Evolutionary conservation across 2,329 filamentous ascomycete species (phyloP).

Genomic region (Pleomassaria siparia): DNA sequence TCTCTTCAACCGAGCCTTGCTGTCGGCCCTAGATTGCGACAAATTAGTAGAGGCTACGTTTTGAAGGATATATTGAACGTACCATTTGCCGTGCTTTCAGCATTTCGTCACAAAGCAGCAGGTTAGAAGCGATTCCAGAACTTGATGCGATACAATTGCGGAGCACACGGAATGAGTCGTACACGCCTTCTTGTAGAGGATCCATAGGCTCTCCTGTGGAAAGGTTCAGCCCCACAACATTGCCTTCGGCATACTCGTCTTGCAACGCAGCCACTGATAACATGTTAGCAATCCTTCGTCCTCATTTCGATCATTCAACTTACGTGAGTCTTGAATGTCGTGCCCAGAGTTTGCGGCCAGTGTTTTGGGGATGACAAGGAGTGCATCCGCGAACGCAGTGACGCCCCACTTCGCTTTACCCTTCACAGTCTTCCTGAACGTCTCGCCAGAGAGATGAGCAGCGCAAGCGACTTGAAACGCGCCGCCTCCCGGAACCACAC

Average conservation of each 20-base stretch:
- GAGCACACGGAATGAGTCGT: constrained; percentile 92
- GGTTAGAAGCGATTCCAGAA: constrained; percentile 91
- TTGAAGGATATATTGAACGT: constrained; percentile 5
- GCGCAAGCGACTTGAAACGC: constrained; percentile 96
- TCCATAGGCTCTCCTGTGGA: constrained; percentile 92
- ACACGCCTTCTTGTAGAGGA: constrained; percentile 87
- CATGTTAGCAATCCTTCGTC: constrained; percentile 14
- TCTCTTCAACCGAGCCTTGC: constrained; percentile 19
- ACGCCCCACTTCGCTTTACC: constrained; percentile 98
- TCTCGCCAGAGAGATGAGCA: constrained; percentile 80
- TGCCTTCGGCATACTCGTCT: constrained; percentile 82
- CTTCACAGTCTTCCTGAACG: constrained; percentile 87
- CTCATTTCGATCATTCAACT: constrained; percentile 47
- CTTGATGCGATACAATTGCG: constrained; percentile 93
- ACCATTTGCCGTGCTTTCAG: constrained; percentile 97
- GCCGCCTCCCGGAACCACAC: constrained; percentile 90
- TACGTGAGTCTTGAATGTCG: constrained; percentile 92
- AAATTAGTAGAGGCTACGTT: not conserved
- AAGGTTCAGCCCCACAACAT: constrained; percentile 83
- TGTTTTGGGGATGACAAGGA: constrained; percentile 96
- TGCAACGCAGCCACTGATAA: constrained; percentile 76
- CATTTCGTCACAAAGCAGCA: constrained; percentile 94
- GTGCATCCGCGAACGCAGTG: constrained; percentile 88
- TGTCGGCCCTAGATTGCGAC: constrained; percentile 27
- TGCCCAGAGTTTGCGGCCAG: constrained; percentile 94